These are phyloP conservation scores for Mediolabrus comicus DNA, from an alignment of 108 stramenopile genomes.

Conservation along the genomic window DNA sequence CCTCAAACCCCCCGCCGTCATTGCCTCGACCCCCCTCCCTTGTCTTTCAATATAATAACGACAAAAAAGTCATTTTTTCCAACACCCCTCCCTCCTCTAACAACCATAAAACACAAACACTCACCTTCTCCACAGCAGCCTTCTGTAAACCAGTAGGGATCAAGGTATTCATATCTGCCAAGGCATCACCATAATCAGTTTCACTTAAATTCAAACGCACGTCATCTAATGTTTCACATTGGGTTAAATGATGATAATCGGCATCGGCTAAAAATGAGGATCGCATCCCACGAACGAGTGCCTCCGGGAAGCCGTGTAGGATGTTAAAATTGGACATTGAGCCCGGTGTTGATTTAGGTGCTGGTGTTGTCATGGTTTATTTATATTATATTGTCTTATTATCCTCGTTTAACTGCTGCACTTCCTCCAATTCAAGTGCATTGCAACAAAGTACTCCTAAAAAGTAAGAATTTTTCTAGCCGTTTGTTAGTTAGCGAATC, in stretches of 20 bases:
- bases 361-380: conserved; percentile 42
- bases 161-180: conserved; percentile 77
- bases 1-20: no score
- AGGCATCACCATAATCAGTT: conserved; percentile 92
- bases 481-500: no score
- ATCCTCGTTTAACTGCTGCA: no score
- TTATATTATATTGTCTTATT: background rate
- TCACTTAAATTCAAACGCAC: conserved; percentile 96
- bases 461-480: no score
- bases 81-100: background rate
- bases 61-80: no score
- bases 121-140: conserved; percentile 86
- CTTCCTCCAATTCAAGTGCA: no score
- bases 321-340: conserved; percentile 93
- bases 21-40: no score
- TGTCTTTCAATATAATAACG: no score
- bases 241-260: conserved; percentile 94
- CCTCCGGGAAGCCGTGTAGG: conserved; percentile 95
- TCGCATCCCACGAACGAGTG: conserved; percentile 94
- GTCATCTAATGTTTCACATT: conserved; percentile 97
- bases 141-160: conserved; percentile 84
- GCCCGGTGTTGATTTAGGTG: conserved; percentile 66
- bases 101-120: conserved; percentile 4
- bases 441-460: no score
- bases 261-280: conserved; percentile 90